Evolutionary conservation across 179 eudicot species (phyloP).

Genomic region (Nepenthes alata): DNA sequence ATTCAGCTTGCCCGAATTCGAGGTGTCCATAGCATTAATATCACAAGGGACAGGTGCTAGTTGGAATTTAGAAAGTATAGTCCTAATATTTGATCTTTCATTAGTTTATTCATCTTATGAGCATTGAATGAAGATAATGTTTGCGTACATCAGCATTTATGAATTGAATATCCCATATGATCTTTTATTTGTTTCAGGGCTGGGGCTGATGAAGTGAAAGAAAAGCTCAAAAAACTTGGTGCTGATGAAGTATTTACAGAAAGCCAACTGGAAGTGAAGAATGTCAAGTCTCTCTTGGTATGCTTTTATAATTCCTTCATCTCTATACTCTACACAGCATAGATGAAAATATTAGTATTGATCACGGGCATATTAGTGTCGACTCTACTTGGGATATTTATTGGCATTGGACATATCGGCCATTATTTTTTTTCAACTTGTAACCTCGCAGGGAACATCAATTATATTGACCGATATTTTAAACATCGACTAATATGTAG

Average conservation of each 20-base stretch:
- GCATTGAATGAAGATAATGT: background rate
- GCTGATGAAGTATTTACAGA: constrained; percentile 76
- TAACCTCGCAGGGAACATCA: too few species aligned
- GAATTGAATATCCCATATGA: too few species aligned
- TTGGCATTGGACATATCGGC: too few species aligned
- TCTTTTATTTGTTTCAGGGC: constrained; percentile 30
- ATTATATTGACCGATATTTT: too few species aligned
- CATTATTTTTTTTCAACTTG: too few species aligned
- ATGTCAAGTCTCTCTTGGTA: constrained; percentile 79
- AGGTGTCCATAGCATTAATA: constrained; percentile 69
- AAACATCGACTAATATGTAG: too few species aligned
- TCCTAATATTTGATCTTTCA: background rate
- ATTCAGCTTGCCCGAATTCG: constrained; percentile 74
- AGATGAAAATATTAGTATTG: background rate
- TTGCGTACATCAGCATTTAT: background rate
- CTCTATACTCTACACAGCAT: background rate
- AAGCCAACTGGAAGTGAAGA: constrained; percentile 66
- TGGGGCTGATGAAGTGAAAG: constrained; percentile 78
- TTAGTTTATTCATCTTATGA: background rate
- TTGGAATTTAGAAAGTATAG: background rate
- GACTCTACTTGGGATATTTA: background rate
- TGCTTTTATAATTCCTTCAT: background rate
- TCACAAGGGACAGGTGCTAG: constrained; percentile 80
- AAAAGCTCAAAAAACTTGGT: constrained; percentile 67
- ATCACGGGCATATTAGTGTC: background rate